phyloP scores from a whole-genome alignment of 768 basidiomycete species.

The Leccinum uliginosum region DNA sequence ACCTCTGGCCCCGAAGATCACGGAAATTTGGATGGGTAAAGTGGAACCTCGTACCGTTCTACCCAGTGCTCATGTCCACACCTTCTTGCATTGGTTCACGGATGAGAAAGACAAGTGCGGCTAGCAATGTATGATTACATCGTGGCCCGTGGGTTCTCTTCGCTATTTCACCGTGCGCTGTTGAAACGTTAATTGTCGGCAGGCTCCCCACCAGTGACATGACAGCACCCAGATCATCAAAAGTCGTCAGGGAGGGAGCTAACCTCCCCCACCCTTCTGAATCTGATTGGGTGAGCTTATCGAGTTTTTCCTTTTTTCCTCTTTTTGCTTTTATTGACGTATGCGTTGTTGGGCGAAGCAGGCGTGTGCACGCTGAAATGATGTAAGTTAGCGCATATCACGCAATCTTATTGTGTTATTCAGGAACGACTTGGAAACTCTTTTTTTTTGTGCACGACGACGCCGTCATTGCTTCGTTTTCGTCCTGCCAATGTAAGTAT shows the following conservation, averaged over 20 bases:
- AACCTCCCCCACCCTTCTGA: background rate
- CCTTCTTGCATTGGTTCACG: background rate
- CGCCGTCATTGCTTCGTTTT: background rate
- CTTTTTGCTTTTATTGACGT: background rate
- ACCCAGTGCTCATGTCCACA: background rate
- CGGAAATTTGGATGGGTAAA: background rate
- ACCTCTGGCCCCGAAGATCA: background rate
- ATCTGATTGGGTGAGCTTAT: background rate
- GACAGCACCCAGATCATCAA: background rate
- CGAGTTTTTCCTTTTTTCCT: background rate
- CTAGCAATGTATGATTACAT: background rate
- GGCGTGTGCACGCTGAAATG: slow-evolving; percentile 8
- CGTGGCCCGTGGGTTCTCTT: too few species aligned
- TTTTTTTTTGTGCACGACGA: background rate
- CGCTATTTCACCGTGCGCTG: background rate
- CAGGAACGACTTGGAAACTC: background rate
- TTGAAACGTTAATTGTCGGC: background rate
- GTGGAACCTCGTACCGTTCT: background rate
- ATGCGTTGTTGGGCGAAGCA: background rate
- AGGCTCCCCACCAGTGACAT: background rate
- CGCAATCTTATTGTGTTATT: background rate
- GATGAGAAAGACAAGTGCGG: background rate
- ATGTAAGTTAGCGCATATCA: background rate
- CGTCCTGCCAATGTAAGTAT: too few species aligned
- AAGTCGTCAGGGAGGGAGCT: background rate